Evolutionary conservation across 2,329 filamentous ascomycete species (phyloP).

Genomic region (Epichloe bromicola): DNA sequence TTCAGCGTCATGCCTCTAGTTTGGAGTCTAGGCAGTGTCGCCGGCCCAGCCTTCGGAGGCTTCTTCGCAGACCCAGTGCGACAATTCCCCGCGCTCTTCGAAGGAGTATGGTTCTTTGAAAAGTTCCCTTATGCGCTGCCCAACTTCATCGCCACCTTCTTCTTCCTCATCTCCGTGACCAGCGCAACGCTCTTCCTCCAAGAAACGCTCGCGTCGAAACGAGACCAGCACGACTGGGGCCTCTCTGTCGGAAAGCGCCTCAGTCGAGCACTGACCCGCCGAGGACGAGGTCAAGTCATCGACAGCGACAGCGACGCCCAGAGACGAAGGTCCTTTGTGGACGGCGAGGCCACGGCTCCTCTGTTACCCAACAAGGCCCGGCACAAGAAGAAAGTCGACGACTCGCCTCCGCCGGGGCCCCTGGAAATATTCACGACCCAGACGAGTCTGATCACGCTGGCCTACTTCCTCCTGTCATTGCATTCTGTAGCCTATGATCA

Average conservation of each 20-base stretch:
- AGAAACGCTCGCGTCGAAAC: slow-evolving; percentile 70
- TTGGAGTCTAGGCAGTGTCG: slow-evolving; percentile 77
- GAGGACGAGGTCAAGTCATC: not conserved
- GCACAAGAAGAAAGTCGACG: slow-evolving; percentile 12
- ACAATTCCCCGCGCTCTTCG: slow-evolving; percentile 61
- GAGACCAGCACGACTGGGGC: slow-evolving; percentile 59
- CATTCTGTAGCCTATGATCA: slow-evolving; percentile 81
- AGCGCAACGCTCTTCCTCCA: slow-evolving; percentile 69
- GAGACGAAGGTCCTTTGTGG: slow-evolving; percentile 35
- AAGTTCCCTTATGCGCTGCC: slow-evolving; percentile 73
- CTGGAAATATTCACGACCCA: slow-evolving; percentile 60
- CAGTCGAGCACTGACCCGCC: slow-evolving; percentile 24
- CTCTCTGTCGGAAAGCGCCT: slow-evolving; percentile 59
- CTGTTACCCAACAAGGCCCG: slow-evolving; percentile 29
- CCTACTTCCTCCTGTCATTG: slow-evolving; percentile 70
- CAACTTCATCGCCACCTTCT: slow-evolving; percentile 61
- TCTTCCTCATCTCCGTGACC: slow-evolving; percentile 67
- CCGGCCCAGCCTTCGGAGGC: slow-evolving; percentile 80
- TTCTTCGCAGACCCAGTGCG: slow-evolving; percentile 70
- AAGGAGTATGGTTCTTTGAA: slow-evolving; percentile 52
- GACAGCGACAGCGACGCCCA: slow-evolving; percentile 1
- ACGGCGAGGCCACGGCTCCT: slow-evolving; percentile 43
- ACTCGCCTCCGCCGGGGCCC: slow-evolving; percentile 26
- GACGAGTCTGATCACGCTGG: slow-evolving; percentile 59
- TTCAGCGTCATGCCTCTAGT: slow-evolving; percentile 89